Percentiles rank a stretch among this genome's conserved stretches.
Conservation (phyloP, 495 filamentous ascomycete genomes). For the Penicillium maclennaniae region DNA sequence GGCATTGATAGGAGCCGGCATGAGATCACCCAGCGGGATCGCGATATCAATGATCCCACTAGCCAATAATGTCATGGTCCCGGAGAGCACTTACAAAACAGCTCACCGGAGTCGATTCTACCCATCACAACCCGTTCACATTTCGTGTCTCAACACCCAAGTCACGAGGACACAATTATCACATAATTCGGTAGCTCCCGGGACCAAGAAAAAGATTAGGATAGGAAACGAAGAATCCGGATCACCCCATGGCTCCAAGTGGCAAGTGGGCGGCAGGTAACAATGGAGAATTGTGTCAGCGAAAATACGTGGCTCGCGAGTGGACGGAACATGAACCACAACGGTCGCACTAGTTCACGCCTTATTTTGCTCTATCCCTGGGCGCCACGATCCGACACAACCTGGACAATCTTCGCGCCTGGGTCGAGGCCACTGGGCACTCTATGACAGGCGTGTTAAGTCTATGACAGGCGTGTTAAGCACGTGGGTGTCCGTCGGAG, state of each 20-base stretch:
- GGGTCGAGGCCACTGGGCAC: too few species aligned
- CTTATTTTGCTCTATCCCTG: neutral
- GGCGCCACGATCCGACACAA: neutral
- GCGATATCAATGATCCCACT: neutral
- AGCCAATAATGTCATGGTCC: neutral
- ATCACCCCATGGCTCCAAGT: slow-evolving; percentile 22
- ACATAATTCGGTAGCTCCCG: neutral
- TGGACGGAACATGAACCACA: slow-evolving; percentile 4
- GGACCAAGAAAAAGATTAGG: neutral
- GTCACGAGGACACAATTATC: neutral
- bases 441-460: too few species aligned
- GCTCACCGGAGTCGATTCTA: slow-evolving; percentile 7
- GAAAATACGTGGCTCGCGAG: slow-evolving; percentile 6
- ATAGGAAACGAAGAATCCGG: slow-evolving; percentile 21
- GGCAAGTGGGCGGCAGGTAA: slow-evolving; percentile 1
- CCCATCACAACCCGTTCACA: slow-evolving; percentile 1
- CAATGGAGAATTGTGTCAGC: slow-evolving; percentile 1
- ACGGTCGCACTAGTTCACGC: slow-evolving; percentile 4
- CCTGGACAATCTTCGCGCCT: neutral
- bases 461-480: neutral
- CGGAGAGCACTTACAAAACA: neutral
- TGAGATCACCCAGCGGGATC: slow-evolving; percentile 1
- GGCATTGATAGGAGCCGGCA: neutral
- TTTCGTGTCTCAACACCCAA: slow-evolving; percentile 6
- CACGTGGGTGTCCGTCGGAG: neutral